phyloP scores from a whole-genome alignment of 257 asterid species.

The Echites panduratus region DNA sequence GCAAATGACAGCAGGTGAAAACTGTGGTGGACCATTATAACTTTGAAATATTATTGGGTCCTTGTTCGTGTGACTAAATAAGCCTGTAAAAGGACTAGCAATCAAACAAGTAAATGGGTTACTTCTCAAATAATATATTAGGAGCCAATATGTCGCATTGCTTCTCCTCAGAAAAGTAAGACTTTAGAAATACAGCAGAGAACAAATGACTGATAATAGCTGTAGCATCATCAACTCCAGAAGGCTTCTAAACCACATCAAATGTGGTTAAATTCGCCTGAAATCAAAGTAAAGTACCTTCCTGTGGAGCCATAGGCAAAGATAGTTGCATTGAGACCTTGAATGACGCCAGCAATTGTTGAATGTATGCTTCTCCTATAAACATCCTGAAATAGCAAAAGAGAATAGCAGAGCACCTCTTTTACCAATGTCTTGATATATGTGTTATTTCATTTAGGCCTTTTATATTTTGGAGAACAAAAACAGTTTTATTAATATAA shows the following conservation, averaged over 20 bases:
- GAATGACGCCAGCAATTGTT: slow-evolving; percentile 79
- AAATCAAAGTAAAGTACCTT: slow-evolving; percentile 40
- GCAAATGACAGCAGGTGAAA: background rate
- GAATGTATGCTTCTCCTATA: slow-evolving; percentile 58
- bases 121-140: background rate
- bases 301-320: slow-evolving; percentile 99
- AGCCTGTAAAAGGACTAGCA: background rate
- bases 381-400: slow-evolving; percentile 51
- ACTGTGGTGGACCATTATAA: background rate
- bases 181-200: background rate
- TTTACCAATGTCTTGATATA: background rate
- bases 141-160: background rate
- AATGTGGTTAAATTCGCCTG: background rate
- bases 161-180: background rate
- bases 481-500: background rate
- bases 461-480: background rate
- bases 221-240: background rate
- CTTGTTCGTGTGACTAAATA: background rate
- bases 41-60: background rate
- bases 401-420: background rate
- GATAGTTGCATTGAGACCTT: slow-evolving; percentile 94
- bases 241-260: background rate
- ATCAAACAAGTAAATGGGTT: background rate
- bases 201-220: background rate
- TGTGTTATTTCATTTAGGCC: background rate